Conservation (phyloP, 345 rosid species). For the Punica granatum region DNA sequence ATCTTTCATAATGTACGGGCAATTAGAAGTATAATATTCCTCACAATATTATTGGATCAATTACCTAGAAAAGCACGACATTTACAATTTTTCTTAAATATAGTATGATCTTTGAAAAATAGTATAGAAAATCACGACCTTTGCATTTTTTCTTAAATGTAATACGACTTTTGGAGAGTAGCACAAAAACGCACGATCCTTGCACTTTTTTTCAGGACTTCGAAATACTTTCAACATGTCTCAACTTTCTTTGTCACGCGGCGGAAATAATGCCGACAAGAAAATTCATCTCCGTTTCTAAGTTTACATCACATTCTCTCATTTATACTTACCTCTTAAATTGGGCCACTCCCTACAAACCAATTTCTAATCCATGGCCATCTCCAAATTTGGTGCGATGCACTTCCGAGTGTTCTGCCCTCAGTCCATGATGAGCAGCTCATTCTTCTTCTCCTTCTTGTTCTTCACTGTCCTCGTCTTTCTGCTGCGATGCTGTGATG, state of each 20-base stretch:
- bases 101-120: too few relatives aligned
- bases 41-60: too few relatives aligned
- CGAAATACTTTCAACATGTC: background rate
- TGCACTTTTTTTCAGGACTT: too few relatives aligned
- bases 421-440: background rate
- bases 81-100: too few relatives aligned
- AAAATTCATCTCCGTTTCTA: background rate
- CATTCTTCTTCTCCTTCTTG: background rate
- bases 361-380: background rate
- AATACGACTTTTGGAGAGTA: too few relatives aligned
- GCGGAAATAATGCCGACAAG: background rate
- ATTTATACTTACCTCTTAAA: background rate
- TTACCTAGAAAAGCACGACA: too few relatives aligned
- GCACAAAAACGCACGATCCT: too few relatives aligned
- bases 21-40: too few relatives aligned
- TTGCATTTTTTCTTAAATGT: too few relatives aligned
- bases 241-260: background rate
- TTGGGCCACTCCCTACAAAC: background rate
- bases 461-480: conserved; percentile 13
- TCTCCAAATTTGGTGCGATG: background rate
- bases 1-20: too few relatives aligned
- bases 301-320: background rate
- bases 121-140: too few relatives aligned
- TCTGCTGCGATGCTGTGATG: conserved; percentile 16
- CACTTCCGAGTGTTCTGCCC: background rate